phyloP scores from a whole-genome alignment of 78 protist genomes.

The Dictyostelium intermedium region DNA sequence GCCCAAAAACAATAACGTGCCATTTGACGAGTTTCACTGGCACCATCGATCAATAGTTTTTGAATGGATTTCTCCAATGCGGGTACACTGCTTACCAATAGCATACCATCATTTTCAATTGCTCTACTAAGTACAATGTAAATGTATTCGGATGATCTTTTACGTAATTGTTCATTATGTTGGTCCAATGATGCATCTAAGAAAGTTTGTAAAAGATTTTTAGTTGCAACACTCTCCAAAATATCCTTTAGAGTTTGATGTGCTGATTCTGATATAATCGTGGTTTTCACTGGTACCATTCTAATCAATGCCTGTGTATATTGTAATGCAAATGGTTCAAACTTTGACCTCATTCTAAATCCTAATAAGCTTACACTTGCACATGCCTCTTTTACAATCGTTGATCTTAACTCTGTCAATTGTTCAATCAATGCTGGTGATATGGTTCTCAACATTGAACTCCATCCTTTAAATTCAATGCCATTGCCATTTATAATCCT shows the following conservation, averaged over 20 bases:
- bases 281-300: conserved; percentile 34
- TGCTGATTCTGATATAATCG: conserved; percentile 51
- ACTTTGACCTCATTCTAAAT: neutral
- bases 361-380: conserved; percentile 3
- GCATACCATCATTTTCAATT: conserved; percentile 23
- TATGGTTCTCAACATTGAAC: neutral
- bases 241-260: conserved; percentile 21
- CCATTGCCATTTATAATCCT: conserved; percentile 50
- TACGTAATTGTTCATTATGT: conserved; percentile 44
- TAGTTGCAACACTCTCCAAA: conserved; percentile 18
- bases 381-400: conserved; percentile 71
- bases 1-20: conserved; percentile 59
- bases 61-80: conserved; percentile 27
- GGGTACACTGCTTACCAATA: neutral
- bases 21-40: conserved; percentile 25
- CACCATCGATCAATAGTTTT: conserved; percentile 38
- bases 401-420: conserved; percentile 52
- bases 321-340: conserved; percentile 64
- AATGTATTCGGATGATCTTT: conserved; percentile 21
- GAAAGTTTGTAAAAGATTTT: neutral
- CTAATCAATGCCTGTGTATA: conserved; percentile 36
- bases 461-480: conserved; percentile 30
- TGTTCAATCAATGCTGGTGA: conserved; percentile 46
- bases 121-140: conserved; percentile 10
- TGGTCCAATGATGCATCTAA: conserved; percentile 26